Evolutionary conservation across 2,329 filamentous ascomycete genomes (phyloP).

Genomic region (Fusarium chuoi): DNA sequence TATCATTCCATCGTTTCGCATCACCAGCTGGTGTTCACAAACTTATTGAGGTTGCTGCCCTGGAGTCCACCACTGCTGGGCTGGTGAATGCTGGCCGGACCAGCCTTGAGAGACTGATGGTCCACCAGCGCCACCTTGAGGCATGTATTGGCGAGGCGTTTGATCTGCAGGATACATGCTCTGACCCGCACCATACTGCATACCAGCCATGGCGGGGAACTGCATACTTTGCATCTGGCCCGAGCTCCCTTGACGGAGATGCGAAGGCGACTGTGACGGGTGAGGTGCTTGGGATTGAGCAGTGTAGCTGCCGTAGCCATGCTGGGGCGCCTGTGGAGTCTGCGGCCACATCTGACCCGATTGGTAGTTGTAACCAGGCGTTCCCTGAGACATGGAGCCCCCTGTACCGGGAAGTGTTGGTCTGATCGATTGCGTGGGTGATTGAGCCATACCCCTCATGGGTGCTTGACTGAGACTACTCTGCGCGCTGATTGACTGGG

Average conservation of each 20-base stretch:
- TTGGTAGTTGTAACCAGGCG: constrained; percentile 71
- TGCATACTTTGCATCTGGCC: constrained; percentile 70
- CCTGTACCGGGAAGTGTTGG: constrained; percentile 69
- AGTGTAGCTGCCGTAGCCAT: constrained; percentile 63
- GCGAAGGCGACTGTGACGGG: constrained; percentile 65
- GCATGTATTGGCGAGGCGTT: constrained; percentile 74
- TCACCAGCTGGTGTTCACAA: constrained; percentile 7
- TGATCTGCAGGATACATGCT: constrained; percentile 71
- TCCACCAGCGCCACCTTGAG: constrained; percentile 64
- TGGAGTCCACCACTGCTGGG: constrained; percentile 67
- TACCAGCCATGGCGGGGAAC: constrained; percentile 70
- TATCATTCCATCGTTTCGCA: constrained; percentile 40
- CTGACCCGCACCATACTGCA: constrained; percentile 67
- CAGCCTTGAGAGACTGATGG: constrained; percentile 64
- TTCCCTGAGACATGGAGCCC: constrained; percentile 61
- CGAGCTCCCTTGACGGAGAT: constrained; percentile 67
- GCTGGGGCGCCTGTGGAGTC: constrained; percentile 70
- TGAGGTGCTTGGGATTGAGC: constrained; percentile 63
- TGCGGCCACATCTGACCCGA: constrained; percentile 74
- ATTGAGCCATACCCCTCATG: constrained; percentile 73
- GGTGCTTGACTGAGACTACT: constrained; percentile 77
- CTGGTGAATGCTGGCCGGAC: constrained; percentile 70
- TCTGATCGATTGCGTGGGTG: constrained; percentile 68
- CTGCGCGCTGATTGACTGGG: constrained; percentile 76
- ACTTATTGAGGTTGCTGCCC: constrained; percentile 58